Base-by-base conservation (phyloP, 495 filamentous ascomycete species). In the Aspergillus steynii region DNA sequence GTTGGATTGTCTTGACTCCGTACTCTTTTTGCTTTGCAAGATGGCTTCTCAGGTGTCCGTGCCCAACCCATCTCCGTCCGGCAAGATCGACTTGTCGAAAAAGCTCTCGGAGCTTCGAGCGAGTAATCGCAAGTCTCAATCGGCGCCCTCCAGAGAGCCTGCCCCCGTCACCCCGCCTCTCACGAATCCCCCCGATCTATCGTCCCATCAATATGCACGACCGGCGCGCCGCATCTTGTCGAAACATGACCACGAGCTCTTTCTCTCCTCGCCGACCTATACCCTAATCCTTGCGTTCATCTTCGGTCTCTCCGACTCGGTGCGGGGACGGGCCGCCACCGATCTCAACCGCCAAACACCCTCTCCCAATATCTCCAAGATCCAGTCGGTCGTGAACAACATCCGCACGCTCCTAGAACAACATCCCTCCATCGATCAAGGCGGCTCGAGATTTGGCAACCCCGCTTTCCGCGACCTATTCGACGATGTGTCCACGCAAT, bases 371-470 rank as follows among this genome's bases (percentile, higher is more conserved):
- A 79, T 96, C 56, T 71, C 74, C 56, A 81, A 83, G 28, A 85
- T 98, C 53, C 75, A 93, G n/a, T 62, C 69, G 10, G 85, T 97
- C 48, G 82, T 99, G 28, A 80, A 88, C 50, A 78, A 83, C 32
- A 82, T 90, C 10, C 85, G 88, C 55, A 71, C 78, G 3, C 76
- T 90, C 8, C 78, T 94, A 5, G 74, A 77, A 2, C 74, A 82
- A 29, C 86, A 88, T 51, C 96, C 96, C 2, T 88, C 96, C 1
- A 81, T 90, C 62, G 92, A 97, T 58, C 87, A 91, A 64, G 89
- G 86, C 47, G 91, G 90, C 29, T 97, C 92, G 5, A 85, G 95
- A 45, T 99, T 99, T 68, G 96, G 95, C 32, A 99, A 99, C 74
- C 91, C 90, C 55, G 82, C 88, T 32, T 99, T 99, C 76, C 88